Percentiles rank a stretch among this genome's conserved stretches.
Evolutionary conservation across 208 protist species (phyloP).

Genomic region (Tritrichomonas foetus): DNA sequence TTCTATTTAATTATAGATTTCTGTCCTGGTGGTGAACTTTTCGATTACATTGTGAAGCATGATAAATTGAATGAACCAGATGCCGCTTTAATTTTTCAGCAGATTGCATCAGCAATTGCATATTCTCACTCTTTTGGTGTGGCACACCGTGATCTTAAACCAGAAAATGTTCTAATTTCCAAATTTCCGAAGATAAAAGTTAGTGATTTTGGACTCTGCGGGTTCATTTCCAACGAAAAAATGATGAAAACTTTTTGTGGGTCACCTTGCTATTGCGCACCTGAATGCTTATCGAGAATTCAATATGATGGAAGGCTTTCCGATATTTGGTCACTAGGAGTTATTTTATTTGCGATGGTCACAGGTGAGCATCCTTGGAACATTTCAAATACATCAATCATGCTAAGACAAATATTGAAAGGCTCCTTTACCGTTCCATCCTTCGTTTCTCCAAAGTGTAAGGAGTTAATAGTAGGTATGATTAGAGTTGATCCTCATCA

Average conservation of each 20-base stretch:
- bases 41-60: background rate
- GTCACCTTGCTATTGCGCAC: background rate
- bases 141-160: background rate
- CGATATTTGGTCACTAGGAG: background rate
- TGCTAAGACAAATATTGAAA: background rate
- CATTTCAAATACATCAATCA: slow-evolving; percentile 3
- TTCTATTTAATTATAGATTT: slow-evolving; percentile 15
- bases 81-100: background rate
- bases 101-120: background rate
- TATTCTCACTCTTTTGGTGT: background rate
- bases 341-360: background rate
- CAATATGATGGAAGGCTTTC: background rate
- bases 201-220: background rate
- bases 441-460: background rate
- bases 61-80: background rate
- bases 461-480: background rate
- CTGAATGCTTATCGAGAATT: background rate
- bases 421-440: background rate
- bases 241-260: slow-evolving; percentile 32
- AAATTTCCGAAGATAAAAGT: background rate
- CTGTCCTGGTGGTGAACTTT: background rate
- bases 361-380: slow-evolving; percentile 8
- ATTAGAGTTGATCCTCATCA: background rate
- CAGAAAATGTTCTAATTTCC: background rate
- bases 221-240: background rate